phyloP scores from a whole-genome alignment of 208 protist genomes.

The Acanthamoeba healyi region DNA sequence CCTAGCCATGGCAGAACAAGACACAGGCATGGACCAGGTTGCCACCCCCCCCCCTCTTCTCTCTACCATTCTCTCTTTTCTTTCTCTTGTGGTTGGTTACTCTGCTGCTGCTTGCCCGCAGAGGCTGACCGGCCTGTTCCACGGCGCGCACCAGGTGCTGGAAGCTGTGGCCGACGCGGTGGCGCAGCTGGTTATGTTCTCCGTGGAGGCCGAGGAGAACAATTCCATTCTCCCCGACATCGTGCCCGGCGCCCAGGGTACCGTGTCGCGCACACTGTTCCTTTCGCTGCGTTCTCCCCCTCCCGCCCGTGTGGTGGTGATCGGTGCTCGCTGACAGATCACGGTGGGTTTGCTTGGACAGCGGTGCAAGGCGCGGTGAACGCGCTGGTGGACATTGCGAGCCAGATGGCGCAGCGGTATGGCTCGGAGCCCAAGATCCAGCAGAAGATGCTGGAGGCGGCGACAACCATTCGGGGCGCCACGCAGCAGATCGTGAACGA shows the following conservation, averaged over 20 bases:
- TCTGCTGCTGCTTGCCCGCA: background rate
- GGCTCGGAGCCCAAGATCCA: slow-evolving; percentile 64
- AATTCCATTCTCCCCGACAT: slow-evolving; percentile 67
- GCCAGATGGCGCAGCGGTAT: slow-evolving; percentile 58
- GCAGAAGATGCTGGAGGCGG: slow-evolving; percentile 68
- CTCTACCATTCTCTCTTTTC: background rate
- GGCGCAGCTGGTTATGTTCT: slow-evolving; percentile 68
- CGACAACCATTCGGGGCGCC: slow-evolving; percentile 1
- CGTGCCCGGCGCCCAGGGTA: slow-evolving; percentile 52
- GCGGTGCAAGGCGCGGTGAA: slow-evolving; percentile 56
- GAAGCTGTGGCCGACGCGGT: slow-evolving; percentile 71
- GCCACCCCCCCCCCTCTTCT: background rate
- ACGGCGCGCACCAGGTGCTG: background rate
- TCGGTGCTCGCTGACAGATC: too few species aligned
- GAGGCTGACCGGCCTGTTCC: background rate
- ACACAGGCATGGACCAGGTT: slow-evolving; percentile 37
- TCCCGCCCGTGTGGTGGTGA: background rate
- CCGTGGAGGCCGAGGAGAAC: slow-evolving; percentile 70
- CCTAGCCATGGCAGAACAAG: background rate
- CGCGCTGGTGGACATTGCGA: slow-evolving; percentile 69
- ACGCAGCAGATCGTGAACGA: slow-evolving; percentile 71
- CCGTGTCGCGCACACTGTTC: background rate
- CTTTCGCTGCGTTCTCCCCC: background rate
- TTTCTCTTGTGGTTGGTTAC: background rate
- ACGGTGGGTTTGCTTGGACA: background rate